Conservation (phyloP, 1,284 basidiomycete genomes). For the Cryptococcus sp. region DNA sequence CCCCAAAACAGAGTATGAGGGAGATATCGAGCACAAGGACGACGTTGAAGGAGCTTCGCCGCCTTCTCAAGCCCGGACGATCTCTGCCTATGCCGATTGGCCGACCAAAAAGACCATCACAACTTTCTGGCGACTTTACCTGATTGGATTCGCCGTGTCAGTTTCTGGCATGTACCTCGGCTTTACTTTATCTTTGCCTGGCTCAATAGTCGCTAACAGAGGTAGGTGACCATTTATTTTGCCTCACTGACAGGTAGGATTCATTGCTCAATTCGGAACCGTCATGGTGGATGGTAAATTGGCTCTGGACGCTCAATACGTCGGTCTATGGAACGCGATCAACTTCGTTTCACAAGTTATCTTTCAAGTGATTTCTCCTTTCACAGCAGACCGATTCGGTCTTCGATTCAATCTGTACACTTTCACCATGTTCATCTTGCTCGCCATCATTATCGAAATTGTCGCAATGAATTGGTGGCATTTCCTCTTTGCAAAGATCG, state of each 20-base stretch:
- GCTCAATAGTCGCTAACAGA: constrained; percentile 17
- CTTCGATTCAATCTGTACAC: constrained; percentile 8
- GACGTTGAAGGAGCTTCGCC: too few relatives aligned
- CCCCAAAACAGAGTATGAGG: too few relatives aligned
- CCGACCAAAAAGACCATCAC: not conserved
- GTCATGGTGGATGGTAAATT: constrained; percentile 4
- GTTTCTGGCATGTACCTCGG: constrained; percentile 11
- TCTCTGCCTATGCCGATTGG: not conserved
- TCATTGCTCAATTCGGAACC: constrained; percentile 16
- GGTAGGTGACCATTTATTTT: not conserved
- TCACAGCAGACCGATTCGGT: constrained; percentile 16
- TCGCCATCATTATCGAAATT: constrained; percentile 9
- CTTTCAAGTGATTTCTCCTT: constrained; percentile 5
- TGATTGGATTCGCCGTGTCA: constrained; percentile 8
- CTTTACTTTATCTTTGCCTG: not conserved
- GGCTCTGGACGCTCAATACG: constrained; percentile 7
- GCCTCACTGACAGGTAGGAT: not conserved
- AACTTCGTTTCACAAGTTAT: constrained; percentile 5
- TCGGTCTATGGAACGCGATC: constrained; percentile 12
- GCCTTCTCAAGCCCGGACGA: not conserved
- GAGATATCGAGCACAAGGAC: too few relatives aligned
- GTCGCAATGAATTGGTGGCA: constrained; percentile 11
- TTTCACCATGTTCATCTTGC: constrained; percentile 1
- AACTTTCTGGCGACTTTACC: constrained; percentile 1
- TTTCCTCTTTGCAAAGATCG: constrained; percentile 16